Evolutionary conservation across 139 green algal species (phyloP).

Genomic region (Chlorella sp.): DNA sequence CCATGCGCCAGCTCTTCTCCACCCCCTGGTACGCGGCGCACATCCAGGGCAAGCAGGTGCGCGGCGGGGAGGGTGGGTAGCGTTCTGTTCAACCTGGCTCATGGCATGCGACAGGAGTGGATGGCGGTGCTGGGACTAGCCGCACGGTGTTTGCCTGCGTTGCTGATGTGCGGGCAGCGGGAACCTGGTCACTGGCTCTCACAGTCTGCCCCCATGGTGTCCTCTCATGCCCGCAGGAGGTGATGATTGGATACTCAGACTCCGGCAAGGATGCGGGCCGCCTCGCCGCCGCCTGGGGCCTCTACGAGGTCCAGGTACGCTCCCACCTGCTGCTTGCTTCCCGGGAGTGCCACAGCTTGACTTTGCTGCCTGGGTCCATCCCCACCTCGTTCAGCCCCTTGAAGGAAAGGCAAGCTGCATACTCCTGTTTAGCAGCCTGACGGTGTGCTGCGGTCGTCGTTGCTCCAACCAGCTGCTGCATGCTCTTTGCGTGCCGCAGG

Average conservation of each 20-base stretch:
- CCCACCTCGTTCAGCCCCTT: no score
- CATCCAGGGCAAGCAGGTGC: conserved; percentile 18
- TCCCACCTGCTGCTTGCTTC: no score
- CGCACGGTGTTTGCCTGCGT: no score
- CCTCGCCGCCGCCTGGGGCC: conserved; percentile 90
- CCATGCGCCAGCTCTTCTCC: conserved; percentile 66
- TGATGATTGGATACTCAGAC: conserved; percentile 99
- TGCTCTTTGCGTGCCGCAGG: conserved; percentile 35
- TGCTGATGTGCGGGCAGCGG: neutral
- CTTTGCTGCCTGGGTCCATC: neutral
- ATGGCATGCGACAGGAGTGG: conserved; percentile 21
- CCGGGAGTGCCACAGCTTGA: no score
- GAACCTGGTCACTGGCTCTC: neutral
- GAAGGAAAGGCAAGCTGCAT: neutral
- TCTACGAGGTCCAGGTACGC: conserved; percentile 71
- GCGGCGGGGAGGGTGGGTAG: neutral
- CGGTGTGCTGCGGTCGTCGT: no score
- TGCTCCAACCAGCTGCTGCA: no score
- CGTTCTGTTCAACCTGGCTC: neutral
- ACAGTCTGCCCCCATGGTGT: neutral
- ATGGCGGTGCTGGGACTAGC: neutral
- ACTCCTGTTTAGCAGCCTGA: neutral
- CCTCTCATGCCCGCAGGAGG: conserved; percentile 51
- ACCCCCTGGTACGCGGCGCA: conserved; percentile 26
- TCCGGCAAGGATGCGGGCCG: conserved; percentile 96